Base-by-base conservation (phyloP, 164 flowering plant species). In the Akebia trifoliata region DNA sequence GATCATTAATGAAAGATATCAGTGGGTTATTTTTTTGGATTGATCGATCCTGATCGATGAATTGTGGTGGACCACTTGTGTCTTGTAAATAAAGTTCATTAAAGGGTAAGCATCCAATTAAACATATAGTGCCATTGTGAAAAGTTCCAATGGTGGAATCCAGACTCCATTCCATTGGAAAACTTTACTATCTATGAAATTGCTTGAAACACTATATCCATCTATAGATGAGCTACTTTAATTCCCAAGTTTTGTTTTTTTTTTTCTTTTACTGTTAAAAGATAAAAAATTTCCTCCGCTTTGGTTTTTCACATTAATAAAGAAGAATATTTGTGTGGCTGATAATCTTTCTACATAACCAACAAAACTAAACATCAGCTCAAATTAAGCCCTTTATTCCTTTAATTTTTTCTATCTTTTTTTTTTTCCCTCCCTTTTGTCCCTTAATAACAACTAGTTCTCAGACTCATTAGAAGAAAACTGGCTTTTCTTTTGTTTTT, bases 401-500 rank as follows among this genome's bases (percentile, higher is more conserved):
- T 29, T 54, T 17, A 38, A 14, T 24, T 26, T 37, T 25, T 15
- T 49, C 9, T 5, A 9, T 29, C 12, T 40, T 50, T 55, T 28
- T 24, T 14, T 2, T 17, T 49, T 38, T 26, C 17, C 21, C 8
- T 39, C 17, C 26, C 24, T 37, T 14, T 51, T 17, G 55, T 55
- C 51, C 60, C 31, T 45, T 40, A 20, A 10, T 56, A 24, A 44
- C 28, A 57, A 14, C 26, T 45, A 32, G 15, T 25, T 17, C 17
- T 7, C 8, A 38, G 30, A 31, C 10, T 29, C 50, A 32, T 31
- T 20, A 17, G 25, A 17, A 17, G 55, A 51, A 31, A 51, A 51
- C 17, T 51, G 55, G 36, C 55, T 15, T 51, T 31, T 51, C 55
- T 51, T 51, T 32, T 51, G 55, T 38, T 31, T 51, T 51, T 51